Percentiles rank a stretch among this genome's conserved stretches.
These are phyloP conservation scores for Basipetospora chlamydospora DNA, from an alignment of 2,329 filamentous ascomycete species.

Conservation along the genomic window DNA sequence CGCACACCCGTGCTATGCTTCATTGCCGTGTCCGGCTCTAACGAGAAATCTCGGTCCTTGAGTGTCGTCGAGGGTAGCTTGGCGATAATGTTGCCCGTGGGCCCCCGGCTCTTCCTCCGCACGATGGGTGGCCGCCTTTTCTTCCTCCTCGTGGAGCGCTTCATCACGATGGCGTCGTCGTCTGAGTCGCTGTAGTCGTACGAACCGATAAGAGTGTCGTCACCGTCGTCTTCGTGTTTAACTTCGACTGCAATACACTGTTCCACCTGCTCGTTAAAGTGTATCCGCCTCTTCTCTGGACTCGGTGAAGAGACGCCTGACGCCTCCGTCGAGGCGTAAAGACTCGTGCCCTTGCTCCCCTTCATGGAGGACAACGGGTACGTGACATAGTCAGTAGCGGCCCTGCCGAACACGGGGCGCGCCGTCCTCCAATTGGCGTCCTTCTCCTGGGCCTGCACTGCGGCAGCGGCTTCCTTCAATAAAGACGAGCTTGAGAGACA, in stretches of 20 bases:
- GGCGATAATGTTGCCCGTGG: conserved; percentile 73
- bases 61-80: conserved; percentile 77
- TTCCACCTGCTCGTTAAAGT: conserved; percentile 91
- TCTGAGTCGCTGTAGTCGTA: conserved; percentile 53
- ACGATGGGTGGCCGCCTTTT: conserved; percentile 40
- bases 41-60: conserved; percentile 68
- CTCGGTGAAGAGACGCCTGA: conserved; percentile 54
- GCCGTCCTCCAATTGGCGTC: conserved; percentile 30
- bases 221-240: conserved; percentile 64
- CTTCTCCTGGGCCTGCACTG: conserved; percentile 68
- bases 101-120: conserved; percentile 22
- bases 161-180: conserved; percentile 73
- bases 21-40: conserved; percentile 51
- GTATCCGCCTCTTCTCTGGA: conserved; percentile 69
- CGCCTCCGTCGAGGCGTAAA: conserved; percentile 42
- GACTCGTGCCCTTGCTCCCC: conserved; percentile 44
- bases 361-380: conserved; percentile 48
- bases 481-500: conserved; percentile 81
- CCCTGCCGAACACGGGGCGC: conserved; percentile 44
- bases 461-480: conserved; percentile 75
- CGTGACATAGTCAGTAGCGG: conserved; percentile 54
- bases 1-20: conserved; percentile 39
- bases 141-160: conserved; percentile 43
- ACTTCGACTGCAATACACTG: conserved; percentile 89
- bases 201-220: conserved; percentile 42